Conservation (phyloP, 2,329 filamentous ascomycete genomes). For the Aspergillus ruber region DNA sequence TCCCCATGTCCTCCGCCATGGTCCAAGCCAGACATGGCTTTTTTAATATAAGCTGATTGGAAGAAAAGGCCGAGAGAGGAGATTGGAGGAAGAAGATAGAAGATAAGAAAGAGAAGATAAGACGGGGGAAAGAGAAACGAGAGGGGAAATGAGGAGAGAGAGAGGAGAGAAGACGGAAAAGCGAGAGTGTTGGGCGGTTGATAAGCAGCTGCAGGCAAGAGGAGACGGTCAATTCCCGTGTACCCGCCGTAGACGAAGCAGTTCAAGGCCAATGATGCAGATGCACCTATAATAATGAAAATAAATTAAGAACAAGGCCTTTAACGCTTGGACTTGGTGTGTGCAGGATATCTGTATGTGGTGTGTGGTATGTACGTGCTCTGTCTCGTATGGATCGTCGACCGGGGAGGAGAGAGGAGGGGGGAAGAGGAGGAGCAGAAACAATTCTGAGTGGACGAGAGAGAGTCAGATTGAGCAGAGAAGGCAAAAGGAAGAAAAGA, state of each 20-base stretch:
- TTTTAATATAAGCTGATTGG: neutral
- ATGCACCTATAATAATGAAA: no score
- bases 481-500: conserved; percentile 2
- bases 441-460: neutral
- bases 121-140: conserved; percentile 4
- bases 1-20: conserved; percentile 34
- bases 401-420: neutral
- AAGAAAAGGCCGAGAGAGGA: conserved; percentile 4
- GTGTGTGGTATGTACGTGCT: no score
- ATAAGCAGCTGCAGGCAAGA: conserved; percentile 1
- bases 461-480: neutral
- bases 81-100: conserved; percentile 3
- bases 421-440: neutral
- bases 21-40: conserved; percentile 5
- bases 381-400: no score
- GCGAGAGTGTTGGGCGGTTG: conserved; percentile 2
- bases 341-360: no score
- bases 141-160: neutral
- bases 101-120: neutral
- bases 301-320: no score
- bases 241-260: conserved; percentile 29
- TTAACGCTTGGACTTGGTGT: no score
- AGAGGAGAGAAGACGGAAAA: neutral
- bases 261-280: neutral
- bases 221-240: conserved; percentile 18